phyloP scores from a whole-genome alignment of 768 basidiomycete genomes.

The Leccinellum luteum region DNA sequence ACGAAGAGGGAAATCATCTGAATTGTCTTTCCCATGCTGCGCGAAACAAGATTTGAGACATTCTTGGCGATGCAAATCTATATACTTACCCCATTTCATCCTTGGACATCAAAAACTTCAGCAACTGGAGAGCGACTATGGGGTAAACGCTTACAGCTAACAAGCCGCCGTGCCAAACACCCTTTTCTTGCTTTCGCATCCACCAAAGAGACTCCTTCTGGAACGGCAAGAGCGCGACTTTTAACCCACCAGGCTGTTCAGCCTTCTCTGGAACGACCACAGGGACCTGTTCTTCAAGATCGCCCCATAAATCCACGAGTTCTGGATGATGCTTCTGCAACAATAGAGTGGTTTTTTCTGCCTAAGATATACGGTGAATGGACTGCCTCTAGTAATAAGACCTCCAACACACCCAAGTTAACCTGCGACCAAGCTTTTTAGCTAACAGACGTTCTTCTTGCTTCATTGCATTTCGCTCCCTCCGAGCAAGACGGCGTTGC shows the following conservation, averaged over 20 bases:
- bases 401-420: conserved; percentile 59
- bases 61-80: not conserved
- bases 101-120: conserved; percentile 34
- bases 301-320: conserved; percentile 82
- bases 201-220: conserved; percentile 93
- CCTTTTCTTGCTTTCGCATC: conserved; percentile 93
- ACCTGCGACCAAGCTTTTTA: conserved; percentile 62
- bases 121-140: not conserved
- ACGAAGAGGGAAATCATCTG: conserved; percentile 92
- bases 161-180: conserved; percentile 89
- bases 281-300: conserved; percentile 63
- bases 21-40: conserved; percentile 92
- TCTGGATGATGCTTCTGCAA: conserved; percentile 75
- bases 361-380: conserved; percentile 41
- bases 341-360: conserved; percentile 66
- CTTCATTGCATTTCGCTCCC: conserved; percentile 33
- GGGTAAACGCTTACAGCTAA: conserved; percentile 61
- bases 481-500: conserved; percentile 16
- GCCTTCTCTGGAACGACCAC: conserved; percentile 66
- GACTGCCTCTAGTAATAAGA: conserved; percentile 5
- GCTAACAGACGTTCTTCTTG: conserved; percentile 50
- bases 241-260: conserved; percentile 79
- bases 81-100: conserved; percentile 85
- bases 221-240: conserved; percentile 86
- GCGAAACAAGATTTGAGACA: conserved; percentile 9